Base-by-base conservation (phyloP, 2,329 filamentous ascomycete genomes). In the Xylariaceae sp. region DNA sequence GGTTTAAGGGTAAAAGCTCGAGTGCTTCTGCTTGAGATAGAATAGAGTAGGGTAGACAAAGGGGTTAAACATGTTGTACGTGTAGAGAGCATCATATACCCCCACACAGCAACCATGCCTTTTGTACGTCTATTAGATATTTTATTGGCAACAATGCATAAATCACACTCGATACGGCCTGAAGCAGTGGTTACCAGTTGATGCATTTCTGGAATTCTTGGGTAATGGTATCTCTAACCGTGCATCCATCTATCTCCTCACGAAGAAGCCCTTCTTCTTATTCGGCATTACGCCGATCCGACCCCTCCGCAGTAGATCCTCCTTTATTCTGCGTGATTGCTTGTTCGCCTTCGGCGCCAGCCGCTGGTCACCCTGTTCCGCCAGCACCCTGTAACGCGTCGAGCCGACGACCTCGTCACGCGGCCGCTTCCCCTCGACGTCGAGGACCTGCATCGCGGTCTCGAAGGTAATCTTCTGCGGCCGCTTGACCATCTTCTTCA, bases 331-430 rank as follows among this genome's bases (percentile, higher is more conserved):
- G 50, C 70, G 68, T 6, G 77, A 66, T 27, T 75, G 61, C 69
- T 76, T 79, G 60, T 72, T 71, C 54, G 64, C 54, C 70, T 74
- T 78, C 20, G 81, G 82, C 46, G 80, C 77, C 59, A 84, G 69
- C 50, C 73, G 72, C 60, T 67, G 61, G 50, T 82, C 78, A n/a
- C 66, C 68, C 61, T 73, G 72, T 48, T 72, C 72, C 5, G 71
- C 69, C 56, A 83, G 59, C 23, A 78, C 77, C 16, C 82, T 72
- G 63, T 81, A 85, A 45, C 81, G 75, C 2, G 82, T 84, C 10
- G 75, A 71, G 2, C 81, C 81, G n/a, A 82, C 68, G 43, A 72
- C 69, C 62, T 76, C 70, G 62, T 85, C 82, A 37, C 68, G 70
- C 7, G 76, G 75, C 11, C 68, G 70, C 50, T 69, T 73, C 40